Evolutionary conservation across 2,329 filamentous ascomycete genomes (phyloP).

Genomic region (Ceratocystis destructans): DNA sequence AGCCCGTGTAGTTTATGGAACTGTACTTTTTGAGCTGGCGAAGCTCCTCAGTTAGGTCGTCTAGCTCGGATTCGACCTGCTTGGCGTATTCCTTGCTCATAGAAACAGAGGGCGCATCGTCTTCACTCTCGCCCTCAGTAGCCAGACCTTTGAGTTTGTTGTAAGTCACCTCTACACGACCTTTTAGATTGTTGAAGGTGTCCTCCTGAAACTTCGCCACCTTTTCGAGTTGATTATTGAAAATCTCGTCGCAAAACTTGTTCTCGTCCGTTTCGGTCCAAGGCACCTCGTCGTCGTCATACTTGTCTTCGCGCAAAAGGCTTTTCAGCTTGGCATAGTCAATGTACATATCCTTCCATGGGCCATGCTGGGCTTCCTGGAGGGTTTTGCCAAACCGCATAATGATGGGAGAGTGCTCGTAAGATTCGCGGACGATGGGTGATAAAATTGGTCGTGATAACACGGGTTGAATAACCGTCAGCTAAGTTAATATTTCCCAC

Average conservation of each 20-base stretch:
- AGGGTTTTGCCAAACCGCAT: constrained; percentile 96
- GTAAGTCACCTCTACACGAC: constrained; percentile 41
- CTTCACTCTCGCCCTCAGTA: constrained; percentile 46
- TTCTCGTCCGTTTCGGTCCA: constrained; percentile 96
- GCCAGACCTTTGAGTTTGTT: constrained; percentile 69
- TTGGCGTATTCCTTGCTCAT: constrained; percentile 41
- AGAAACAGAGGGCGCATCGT: constrained; percentile 30
- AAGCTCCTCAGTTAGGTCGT: constrained; percentile 77
- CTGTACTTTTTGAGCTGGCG: constrained; percentile 91
- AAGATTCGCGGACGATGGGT: neutral
- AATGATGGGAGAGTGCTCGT: constrained; percentile 21
- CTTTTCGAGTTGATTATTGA: constrained; percentile 91
- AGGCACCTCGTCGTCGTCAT: constrained; percentile 46
- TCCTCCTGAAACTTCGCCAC: constrained; percentile 78
- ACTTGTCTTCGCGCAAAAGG: constrained; percentile 63
- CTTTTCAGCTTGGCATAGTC: constrained; percentile 90
- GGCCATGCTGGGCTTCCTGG: constrained; percentile 61
- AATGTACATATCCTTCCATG: constrained; percentile 90
- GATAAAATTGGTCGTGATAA: neutral
- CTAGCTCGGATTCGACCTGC: constrained; percentile 65
- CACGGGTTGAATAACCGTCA: neutral
- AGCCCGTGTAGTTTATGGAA: constrained; percentile 92
- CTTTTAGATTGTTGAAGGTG: constrained; percentile 47
- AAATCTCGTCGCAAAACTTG: constrained; percentile 83
- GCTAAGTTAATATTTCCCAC: neutral